Percentiles rank a stretch among this genome's conserved stretches.
Evolutionary conservation across 139 green algal species (phyloP).

Genomic region (Auxenochlorella pyrenoidosa): DNA sequence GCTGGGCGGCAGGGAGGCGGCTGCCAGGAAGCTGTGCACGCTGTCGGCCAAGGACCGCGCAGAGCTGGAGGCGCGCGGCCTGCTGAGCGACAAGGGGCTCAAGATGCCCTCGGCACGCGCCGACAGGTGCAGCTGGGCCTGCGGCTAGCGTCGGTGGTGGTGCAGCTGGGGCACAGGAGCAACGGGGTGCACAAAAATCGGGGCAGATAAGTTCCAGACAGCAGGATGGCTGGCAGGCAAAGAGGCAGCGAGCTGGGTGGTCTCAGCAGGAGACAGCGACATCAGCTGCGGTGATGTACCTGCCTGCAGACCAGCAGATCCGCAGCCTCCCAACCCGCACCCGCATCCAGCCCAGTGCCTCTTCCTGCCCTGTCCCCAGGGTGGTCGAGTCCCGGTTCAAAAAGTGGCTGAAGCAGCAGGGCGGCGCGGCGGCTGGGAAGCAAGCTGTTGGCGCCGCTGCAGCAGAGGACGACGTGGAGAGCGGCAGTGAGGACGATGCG

Average conservation of each 20-base stretch:
- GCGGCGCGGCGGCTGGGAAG: background rate
- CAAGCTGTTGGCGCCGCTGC: background rate
- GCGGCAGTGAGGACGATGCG: background rate
- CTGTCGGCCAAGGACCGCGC: background rate
- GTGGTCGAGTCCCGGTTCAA: slow-evolving; percentile 42
- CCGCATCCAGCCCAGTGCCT: no score
- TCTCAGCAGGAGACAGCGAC: no score
- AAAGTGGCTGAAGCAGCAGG: background rate
- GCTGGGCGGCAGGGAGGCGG: background rate
- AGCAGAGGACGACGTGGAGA: background rate
- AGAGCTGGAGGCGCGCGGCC: background rate
- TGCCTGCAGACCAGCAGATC: no score
- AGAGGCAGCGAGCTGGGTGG: no score
- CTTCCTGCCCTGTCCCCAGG: background rate
- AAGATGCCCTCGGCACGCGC: slow-evolving; percentile 1
- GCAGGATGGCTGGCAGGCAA: no score
- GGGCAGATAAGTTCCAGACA: no score
- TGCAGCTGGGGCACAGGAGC: background rate
- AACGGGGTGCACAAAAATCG: background rate
- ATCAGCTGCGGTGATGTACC: background rate
- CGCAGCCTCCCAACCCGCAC: no score
- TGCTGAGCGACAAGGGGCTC: background rate
- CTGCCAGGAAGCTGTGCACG: no score
- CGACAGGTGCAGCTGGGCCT: background rate
- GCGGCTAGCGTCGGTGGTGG: no score